Base-by-base conservation (phyloP, 441 rosid species). In the Bruguiera hainesii region DNA sequence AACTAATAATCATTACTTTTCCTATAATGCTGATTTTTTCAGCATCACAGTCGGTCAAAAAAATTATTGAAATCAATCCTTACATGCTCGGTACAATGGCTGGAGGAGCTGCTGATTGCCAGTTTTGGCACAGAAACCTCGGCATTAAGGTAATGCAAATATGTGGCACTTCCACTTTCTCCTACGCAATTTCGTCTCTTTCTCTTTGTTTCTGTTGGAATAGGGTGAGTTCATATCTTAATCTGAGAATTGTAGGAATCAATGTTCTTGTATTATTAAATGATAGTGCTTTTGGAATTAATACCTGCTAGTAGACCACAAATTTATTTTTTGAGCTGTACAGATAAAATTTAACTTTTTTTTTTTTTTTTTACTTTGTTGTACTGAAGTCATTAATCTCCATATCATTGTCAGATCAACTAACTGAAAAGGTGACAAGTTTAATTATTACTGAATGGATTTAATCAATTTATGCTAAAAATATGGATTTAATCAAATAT, bases 61-160 rank as follows among this genome's bases (percentile, higher is more conserved):
- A 95, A 75, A 95, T 95, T 77, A 95, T 95, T 75, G 99, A 95
- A 78, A 95, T 95, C 73, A 95, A 95, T 74, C 99, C 99, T 8
- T 85, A 95, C 73, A 95, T 95, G 99, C 96, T 95, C 50, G 99
- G 99, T 20, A 95, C 99, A 33, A 95, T 95, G 99, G 99, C 99
- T 77, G 99, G 99, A 72, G 99, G 99, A 67, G 99, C 98, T 83
- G 99, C 99, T 73, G 99, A 95, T 70, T 95, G 99, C 79, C 99
- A 95, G 76, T 95, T 95, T 81, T 94, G 99, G 99, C 99, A 95
- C 80, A 88, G 97, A 71, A 95, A 92, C 83, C 82, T 95, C 7
- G 99, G 98, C 61, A 92, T 92, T 70, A 95, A 92, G 98, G 99
- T 92, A 82, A 60, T 20, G 5, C 61, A 50, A 16, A 35, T 50